phyloP scores from a whole-genome alignment of 2,329 filamentous ascomycete species.

The Fusarium mexicanum region DNA sequence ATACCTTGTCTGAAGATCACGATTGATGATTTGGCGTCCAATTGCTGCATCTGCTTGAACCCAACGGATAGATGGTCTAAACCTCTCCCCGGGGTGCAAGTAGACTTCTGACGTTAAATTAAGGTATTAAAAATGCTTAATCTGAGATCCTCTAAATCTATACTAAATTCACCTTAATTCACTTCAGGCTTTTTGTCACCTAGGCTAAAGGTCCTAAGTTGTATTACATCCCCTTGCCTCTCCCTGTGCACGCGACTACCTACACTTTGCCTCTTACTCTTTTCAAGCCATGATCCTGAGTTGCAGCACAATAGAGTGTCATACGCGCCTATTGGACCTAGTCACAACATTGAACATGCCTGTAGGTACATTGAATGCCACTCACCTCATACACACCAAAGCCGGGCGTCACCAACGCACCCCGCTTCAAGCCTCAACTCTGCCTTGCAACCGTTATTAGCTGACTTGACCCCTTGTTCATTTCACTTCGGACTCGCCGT shows the following conservation, averaged over 20 bases:
- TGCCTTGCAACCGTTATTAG: neutral
- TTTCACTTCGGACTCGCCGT: neutral
- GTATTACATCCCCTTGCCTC: neutral
- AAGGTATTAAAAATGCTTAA: no score
- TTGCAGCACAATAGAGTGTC: neutral
- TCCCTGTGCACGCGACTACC: neutral
- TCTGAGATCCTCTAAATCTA: no score
- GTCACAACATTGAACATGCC: neutral
- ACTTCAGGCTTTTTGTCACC: no score
- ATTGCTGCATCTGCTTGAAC: neutral
- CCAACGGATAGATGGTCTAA: neutral
- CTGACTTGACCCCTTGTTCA: neutral
- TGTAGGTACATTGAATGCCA: neutral
- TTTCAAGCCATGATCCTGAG: neutral
- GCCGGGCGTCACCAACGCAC: neutral
- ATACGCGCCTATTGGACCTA: neutral
- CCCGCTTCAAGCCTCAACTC: neutral
- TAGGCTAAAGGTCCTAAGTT: no score
- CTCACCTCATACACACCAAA: neutral
- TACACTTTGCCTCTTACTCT: neutral
- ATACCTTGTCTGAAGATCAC: neutral
- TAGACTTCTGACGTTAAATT: no score
- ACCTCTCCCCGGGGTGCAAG: neutral
- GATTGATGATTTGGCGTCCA: neutral
- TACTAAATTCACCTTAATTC: no score